Conservation (phyloP, 2,329 filamentous ascomycete genomes). For the Colletotrichum truncatum region DNA sequence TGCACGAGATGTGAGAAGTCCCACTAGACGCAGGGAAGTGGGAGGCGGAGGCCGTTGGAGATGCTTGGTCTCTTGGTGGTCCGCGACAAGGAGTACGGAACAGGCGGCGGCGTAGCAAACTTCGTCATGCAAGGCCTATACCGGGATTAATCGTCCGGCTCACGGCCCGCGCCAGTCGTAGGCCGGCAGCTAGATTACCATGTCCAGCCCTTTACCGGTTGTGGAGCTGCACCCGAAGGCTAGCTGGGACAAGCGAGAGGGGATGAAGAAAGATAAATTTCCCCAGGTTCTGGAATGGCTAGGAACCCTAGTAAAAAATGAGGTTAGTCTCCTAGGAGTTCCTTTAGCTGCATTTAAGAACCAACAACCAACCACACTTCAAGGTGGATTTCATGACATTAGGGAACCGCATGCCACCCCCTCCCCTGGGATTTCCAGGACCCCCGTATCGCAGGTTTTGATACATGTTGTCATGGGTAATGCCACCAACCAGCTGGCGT, state of each 20-base stretch:
- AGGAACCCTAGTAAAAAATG: too few relatives aligned
- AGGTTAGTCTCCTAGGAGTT: too few relatives aligned
- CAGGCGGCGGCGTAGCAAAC: not conserved
- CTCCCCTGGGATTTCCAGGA: not conserved
- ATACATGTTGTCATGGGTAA: not conserved
- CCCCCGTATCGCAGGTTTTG: not conserved
- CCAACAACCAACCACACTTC: not conserved
- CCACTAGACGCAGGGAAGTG: not conserved
- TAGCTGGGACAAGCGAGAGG: not conserved
- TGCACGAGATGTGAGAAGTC: not conserved
- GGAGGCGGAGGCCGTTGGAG: not conserved
- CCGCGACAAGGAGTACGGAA: not conserved
- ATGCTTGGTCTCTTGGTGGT: not conserved
- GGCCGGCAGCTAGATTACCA: not conserved
- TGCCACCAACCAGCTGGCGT: not conserved
- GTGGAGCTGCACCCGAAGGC: not conserved
- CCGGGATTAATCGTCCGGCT: constrained; percentile 2
- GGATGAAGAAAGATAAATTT: not conserved
- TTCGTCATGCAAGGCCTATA: not conserved
- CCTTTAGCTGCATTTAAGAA: too few relatives aligned
- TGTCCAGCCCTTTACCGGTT: not conserved
- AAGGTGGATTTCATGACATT: not conserved
- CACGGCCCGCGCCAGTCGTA: not conserved
- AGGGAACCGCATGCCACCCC: not conserved
- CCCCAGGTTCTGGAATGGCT: not conserved